phyloP scores from a whole-genome alignment of 2,329 filamentous ascomycete species.

The Verticillium dahliae region DNA sequence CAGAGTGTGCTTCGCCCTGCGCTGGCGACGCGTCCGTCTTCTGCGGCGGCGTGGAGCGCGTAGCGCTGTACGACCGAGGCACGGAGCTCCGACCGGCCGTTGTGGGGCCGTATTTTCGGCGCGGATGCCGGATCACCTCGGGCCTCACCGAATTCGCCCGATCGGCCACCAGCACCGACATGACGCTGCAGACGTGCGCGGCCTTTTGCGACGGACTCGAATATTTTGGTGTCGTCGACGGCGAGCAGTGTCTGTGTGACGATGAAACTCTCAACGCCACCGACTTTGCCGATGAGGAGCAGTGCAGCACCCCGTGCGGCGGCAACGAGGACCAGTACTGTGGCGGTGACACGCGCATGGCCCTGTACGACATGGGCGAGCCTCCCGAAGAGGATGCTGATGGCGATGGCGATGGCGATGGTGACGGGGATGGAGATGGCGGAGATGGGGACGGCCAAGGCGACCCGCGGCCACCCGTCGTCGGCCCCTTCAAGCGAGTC shows the following conservation, averaged over 20 bases:
- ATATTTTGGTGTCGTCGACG: slow-evolving; percentile 34
- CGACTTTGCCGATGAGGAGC: slow-evolving; percentile 17
- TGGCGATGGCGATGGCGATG: background rate
- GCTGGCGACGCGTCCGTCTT: background rate
- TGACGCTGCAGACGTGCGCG: slow-evolving; percentile 27
- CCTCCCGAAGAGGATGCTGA: background rate
- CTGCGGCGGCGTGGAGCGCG: background rate
- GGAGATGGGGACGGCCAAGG: background rate
- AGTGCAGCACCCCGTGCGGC: slow-evolving; percentile 26
- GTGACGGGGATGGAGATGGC: background rate
- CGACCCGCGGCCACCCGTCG: background rate
- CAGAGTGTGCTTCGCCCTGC: background rate
- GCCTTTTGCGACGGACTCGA: slow-evolving; percentile 26
- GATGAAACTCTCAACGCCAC: slow-evolving; percentile 20
- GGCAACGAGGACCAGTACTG: slow-evolving; percentile 26
- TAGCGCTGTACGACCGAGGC: background rate
- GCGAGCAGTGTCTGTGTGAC: slow-evolving; percentile 31
- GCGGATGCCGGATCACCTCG: background rate
- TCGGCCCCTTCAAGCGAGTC: background rate
- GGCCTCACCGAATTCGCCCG: background rate
- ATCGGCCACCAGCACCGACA: slow-evolving; percentile 13
- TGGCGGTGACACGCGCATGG: slow-evolving; percentile 23
- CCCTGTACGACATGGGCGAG: slow-evolving; percentile 20
- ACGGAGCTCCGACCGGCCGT: background rate
- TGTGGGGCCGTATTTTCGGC: background rate